Evolutionary conservation across 106 monocot species (phyloP).

Genomic region (Phalaenopsis equestris): DNA sequence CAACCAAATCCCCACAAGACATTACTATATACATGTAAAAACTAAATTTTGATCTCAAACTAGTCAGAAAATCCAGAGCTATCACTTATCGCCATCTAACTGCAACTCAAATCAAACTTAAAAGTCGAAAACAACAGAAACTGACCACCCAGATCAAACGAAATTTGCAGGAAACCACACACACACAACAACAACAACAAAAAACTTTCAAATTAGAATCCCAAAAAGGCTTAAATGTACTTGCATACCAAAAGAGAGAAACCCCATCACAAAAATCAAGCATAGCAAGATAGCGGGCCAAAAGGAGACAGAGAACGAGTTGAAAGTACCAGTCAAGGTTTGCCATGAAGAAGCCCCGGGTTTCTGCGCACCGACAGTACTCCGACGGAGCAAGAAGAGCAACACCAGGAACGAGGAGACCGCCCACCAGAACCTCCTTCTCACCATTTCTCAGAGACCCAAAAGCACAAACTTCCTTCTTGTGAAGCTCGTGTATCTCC

Average conservation of each 20-base stretch:
- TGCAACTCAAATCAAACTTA: neutral
- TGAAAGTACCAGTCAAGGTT: constrained; percentile 23
- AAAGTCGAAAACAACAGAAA: neutral
- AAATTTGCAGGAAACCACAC: neutral
- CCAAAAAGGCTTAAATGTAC: neutral
- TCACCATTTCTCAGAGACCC: neutral
- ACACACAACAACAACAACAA: neutral
- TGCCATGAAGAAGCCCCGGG: constrained; percentile 14
- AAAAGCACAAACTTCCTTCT: neutral
- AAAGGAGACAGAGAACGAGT: neutral
- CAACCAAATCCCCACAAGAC: neutral
- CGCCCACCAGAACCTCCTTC: neutral
- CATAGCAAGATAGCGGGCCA: neutral
- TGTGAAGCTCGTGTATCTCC: neutral
- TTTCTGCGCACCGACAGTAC: constrained; percentile 16
- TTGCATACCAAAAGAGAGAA: neutral
- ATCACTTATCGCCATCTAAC: neutral
- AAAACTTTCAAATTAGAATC: neutral
- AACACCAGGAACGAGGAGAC: constrained; percentile 5
- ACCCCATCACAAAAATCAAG: neutral
- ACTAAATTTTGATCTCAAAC: neutral
- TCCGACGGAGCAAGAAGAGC: constrained; percentile 5
- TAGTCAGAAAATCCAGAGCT: neutral
- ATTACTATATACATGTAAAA: neutral
- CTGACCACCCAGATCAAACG: neutral